phyloP scores from a whole-genome alignment of 2,329 filamentous ascomycete genomes.

The Fusarium staphyleae region DNA sequence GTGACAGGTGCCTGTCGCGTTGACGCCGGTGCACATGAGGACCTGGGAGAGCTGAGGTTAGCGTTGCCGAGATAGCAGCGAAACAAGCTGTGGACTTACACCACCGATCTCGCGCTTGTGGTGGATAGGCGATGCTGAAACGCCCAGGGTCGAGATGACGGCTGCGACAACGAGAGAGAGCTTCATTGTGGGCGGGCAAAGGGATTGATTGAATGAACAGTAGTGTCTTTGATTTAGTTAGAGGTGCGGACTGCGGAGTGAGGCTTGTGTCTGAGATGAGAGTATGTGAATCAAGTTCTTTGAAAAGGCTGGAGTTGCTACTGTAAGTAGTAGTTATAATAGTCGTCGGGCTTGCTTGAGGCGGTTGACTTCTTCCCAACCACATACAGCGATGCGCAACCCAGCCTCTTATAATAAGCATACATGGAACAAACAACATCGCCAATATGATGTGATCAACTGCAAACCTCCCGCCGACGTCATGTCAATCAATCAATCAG shows the following conservation, averaged over 20 bases:
- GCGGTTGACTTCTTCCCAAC: slow-evolving; percentile 22
- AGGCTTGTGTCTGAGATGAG: slow-evolving; percentile 12
- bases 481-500: slow-evolving; percentile 15
- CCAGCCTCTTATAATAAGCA: slow-evolving; percentile 36
- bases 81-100: slow-evolving; percentile 47
- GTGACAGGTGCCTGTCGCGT: slow-evolving; percentile 56
- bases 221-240: not conserved
- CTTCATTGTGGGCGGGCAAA: slow-evolving; percentile 45
- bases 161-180: slow-evolving; percentile 32
- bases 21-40: slow-evolving; percentile 58
- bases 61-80: not conserved
- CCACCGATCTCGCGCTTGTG: slow-evolving; percentile 55
- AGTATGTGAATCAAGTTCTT: slow-evolving; percentile 21
- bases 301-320: slow-evolving; percentile 19
- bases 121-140: slow-evolving; percentile 44
- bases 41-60: slow-evolving; percentile 49
- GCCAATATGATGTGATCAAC: slow-evolving; percentile 4
- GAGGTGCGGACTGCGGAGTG: not conserved
- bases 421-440: slow-evolving; percentile 25
- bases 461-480: slow-evolving; percentile 28
- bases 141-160: slow-evolving; percentile 32
- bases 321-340: slow-evolving; percentile 1
- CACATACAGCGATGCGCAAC: slow-evolving; percentile 21
- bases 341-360: not conserved
- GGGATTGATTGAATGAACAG: not conserved